Conservation (phyloP, 495 filamentous ascomycete genomes). For the Aspergillus diversus region DNA sequence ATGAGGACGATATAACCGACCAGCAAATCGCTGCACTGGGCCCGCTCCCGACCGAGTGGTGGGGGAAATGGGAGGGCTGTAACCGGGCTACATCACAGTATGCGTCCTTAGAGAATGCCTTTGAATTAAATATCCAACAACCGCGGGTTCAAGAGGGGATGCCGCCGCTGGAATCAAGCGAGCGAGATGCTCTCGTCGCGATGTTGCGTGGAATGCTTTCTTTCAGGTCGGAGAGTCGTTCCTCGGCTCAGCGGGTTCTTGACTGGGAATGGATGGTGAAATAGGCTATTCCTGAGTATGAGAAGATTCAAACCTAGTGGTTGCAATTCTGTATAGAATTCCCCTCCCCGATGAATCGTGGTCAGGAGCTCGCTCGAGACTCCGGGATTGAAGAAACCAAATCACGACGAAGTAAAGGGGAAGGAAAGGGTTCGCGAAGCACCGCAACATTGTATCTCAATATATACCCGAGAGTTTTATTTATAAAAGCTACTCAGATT, state of each 20-base stretch:
- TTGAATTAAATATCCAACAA: constrained; percentile 30
- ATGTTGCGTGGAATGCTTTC: constrained; percentile 42
- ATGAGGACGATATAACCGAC: constrained; percentile 38
- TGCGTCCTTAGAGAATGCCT: constrained; percentile 27
- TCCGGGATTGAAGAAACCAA: too few species aligned
- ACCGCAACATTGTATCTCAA: too few species aligned
- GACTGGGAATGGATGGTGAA: constrained; percentile 44
- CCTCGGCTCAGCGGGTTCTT: constrained; percentile 33
- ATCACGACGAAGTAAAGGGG: too few species aligned
- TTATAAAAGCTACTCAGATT: too few species aligned
- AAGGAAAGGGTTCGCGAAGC: too few species aligned
- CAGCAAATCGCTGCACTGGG: constrained; percentile 41
- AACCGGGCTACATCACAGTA: constrained; percentile 24
- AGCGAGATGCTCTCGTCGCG: constrained; percentile 34
- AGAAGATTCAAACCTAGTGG: constrained; percentile 20
- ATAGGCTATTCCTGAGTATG: constrained; percentile 35
- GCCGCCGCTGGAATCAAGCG: constrained; percentile 24
- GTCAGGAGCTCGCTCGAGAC: too few species aligned
- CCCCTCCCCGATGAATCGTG: too few species aligned
- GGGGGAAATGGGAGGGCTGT: constrained; percentile 26
- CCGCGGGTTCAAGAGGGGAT: constrained; percentile 21
- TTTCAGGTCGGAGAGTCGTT: constrained; percentile 37
- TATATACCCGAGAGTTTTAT: too few species aligned
- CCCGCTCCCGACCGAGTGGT: constrained; percentile 36
- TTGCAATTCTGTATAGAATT: too few species aligned